Conservation (phyloP, 176 grass and related monocot species). For the Juncus inflexus region DNA sequence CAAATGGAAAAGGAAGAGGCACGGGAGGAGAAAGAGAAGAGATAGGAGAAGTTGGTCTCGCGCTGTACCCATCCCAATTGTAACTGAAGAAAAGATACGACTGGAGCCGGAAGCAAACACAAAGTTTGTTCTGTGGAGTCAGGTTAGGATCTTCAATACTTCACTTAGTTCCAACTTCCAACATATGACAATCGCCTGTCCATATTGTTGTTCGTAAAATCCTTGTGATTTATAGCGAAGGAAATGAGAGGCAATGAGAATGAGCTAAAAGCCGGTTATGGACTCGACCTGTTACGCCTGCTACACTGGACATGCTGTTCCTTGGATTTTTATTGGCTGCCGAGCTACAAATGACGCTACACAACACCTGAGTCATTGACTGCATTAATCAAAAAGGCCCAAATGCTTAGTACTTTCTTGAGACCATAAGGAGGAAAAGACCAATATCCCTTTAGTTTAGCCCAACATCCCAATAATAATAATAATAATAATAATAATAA, state of each 20-base stretch:
- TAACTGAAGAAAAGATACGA: not conserved
- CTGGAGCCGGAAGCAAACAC: not conserved
- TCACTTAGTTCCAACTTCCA: not conserved
- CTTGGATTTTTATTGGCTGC: slow-evolving; percentile 31
- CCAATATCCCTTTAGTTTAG: too few species aligned
- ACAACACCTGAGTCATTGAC: too few species aligned
- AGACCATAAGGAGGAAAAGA: too few species aligned
- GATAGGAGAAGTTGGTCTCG: not conserved
- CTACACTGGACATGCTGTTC: slow-evolving; percentile 12
- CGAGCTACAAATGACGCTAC: not conserved
- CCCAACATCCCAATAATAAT: too few species aligned
- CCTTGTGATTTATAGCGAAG: not conserved
- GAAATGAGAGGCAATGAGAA: too few species aligned
- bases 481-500: too few species aligned
- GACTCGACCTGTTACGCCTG: not conserved
- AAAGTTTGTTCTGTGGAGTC: not conserved
- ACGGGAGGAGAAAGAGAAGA: not conserved
- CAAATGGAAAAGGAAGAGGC: slow-evolving; percentile 9
- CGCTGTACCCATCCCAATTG: not conserved
- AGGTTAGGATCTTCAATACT: not conserved
- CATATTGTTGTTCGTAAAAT: not conserved
- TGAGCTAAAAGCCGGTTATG: not conserved
- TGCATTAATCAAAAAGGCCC: too few species aligned
- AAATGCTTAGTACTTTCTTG: too few species aligned
- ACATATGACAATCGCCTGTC: not conserved